These are phyloP conservation scores for Salix caprea DNA, from an alignment of 345 rosid species.

Conservation along the genomic window DNA sequence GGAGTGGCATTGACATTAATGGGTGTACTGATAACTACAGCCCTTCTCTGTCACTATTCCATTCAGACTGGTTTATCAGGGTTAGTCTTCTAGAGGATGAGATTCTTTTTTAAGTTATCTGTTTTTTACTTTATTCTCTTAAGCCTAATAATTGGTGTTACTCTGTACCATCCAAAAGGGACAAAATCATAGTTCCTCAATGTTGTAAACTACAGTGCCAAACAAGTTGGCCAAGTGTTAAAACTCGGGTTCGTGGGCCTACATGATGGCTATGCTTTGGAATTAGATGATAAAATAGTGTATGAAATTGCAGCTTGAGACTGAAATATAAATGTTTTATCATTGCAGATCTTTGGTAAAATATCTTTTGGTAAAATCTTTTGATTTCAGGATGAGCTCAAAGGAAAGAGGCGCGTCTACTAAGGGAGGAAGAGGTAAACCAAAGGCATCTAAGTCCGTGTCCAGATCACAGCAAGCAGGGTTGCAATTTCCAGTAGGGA, in stretches of 20 bases:
- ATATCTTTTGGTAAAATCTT: no score
- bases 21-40: no score
- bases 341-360: no score
- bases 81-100: neutral
- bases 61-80: neutral
- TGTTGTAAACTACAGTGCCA: neutral
- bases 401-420: no score
- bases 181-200: neutral
- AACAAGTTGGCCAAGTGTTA: no score
- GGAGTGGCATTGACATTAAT: neutral
- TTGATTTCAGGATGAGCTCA: no score
- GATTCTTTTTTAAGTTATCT: neutral
- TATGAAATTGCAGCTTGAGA: no score
- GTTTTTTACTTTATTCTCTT: neutral
- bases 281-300: neutral
- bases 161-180: neutral
- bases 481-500: constrained; percentile 63
- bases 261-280: neutral
- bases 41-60: no score
- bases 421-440: no score
- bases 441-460: no score
- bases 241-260: neutral
- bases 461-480: constrained; percentile 41
- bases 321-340: no score
- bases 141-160: neutral